A percentile compares a stretch with the other conserved stretches of the same genome.
These are phyloP conservation scores for Pythium dissimile DNA, from an alignment of 352 stramenopile genomes.

Conservation along the genomic window DNA sequence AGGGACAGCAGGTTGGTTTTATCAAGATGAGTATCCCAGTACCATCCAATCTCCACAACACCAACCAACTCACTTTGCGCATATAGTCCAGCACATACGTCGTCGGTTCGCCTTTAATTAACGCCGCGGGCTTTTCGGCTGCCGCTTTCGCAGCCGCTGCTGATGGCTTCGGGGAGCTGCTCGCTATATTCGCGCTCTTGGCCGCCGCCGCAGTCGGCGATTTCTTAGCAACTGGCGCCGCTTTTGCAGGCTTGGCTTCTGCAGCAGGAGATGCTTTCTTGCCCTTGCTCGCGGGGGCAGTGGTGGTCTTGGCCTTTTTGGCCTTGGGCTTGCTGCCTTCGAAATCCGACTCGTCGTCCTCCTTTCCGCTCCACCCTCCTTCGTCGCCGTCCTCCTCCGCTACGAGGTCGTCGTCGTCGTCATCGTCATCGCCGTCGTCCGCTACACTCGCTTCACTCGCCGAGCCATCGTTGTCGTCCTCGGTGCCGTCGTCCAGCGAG, in stretches of 20 bases:
- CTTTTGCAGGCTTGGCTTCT: neutral
- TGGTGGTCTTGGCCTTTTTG: slow-evolving; percentile 13
- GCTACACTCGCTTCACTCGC: slow-evolving; percentile 27
- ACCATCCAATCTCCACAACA: neutral
- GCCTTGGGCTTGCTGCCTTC: slow-evolving; percentile 23
- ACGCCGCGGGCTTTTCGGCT: slow-evolving; percentile 10
- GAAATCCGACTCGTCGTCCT: slow-evolving; percentile 37
- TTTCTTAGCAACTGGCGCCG: slow-evolving; percentile 10
- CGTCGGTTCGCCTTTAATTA: slow-evolving; percentile 41
- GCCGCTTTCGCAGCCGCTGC: neutral
- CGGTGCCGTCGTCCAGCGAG: slow-evolving; percentile 49
- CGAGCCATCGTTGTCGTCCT: slow-evolving; percentile 30
- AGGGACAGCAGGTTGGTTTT: neutral
- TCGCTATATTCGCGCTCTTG: slow-evolving; percentile 26
- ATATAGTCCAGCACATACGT: slow-evolving; percentile 67
- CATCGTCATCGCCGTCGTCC: slow-evolving; percentile 15
- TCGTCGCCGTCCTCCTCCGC: slow-evolving; percentile 31
- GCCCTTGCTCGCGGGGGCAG: neutral
- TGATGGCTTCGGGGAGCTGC: slow-evolving; percentile 19
- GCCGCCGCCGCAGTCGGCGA: neutral
- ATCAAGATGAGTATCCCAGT: neutral
- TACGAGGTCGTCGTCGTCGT: too few species aligned
- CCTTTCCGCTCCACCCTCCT: slow-evolving; percentile 21
- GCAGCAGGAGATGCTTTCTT: slow-evolving; percentile 1
- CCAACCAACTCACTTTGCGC: slow-evolving; percentile 38